Base-by-base conservation (phyloP, 345 rosid genomes). In the Camelina sativa region DNA sequence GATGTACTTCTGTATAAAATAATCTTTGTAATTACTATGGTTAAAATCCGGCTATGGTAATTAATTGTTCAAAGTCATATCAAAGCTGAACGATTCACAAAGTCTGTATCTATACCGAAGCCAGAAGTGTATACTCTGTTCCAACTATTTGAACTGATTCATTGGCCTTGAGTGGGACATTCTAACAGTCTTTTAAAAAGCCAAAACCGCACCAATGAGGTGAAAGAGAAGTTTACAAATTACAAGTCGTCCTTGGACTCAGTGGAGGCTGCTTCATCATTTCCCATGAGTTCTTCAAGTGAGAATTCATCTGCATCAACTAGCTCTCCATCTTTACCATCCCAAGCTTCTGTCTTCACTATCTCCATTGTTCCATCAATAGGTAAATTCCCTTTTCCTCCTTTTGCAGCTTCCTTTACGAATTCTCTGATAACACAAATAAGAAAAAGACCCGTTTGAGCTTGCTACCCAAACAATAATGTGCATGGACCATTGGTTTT, bases 311-410 rank as follows among this genome's bases (percentile, higher is more conserved):
- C 95, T 82, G 88, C 98, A 78, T 94, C 96, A 15, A 85, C 54
- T 32, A 91, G 71, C 80, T 86, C 81, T 65, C 97, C 98, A 4
- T 94, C 98, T 76, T 90, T 88, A 12, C 96, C 96, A 65, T 94
- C 95, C 98, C 98, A 94, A 23, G 93, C 87, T 82, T 94, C 95
- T 0, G 85, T 80, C 85, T 77, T 88, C 52, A 52, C 82, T 11
- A 90, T 81, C 37, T 73, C 80, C 4, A 86, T 82, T 25, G 69
- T 65, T 66, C 89, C 89, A 1, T 82, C 87, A 47, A 94, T 54
- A n/a, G 90, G 89, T 79, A 91, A 77, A 71, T 88, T 94, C 58
- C 98, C 98, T 85, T 88, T 91, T 25, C 98, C 98, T n/a, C 98
- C 98, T 12, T 69, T 83, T 13, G 88, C 87, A 6, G 97, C 96